Percentiles rank a stretch among this genome's conserved stretches.
Evolutionary conservation across 257 asterid genomes (phyloP).

Genomic region (Capsicum rhomboideum): DNA sequence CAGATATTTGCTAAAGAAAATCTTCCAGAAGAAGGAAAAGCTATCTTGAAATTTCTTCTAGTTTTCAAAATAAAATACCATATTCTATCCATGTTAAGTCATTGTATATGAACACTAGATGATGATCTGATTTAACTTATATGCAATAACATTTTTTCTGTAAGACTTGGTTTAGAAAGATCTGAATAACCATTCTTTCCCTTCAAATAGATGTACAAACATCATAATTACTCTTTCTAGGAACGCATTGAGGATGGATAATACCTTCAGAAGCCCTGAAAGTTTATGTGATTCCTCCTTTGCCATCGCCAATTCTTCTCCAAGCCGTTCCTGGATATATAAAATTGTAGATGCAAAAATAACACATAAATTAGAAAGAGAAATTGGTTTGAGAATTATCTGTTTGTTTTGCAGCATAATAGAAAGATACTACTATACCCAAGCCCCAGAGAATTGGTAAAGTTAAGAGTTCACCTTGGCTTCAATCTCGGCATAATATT

Average conservation of each 20-base stretch:
- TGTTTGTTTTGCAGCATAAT: background rate
- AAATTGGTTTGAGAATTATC: background rate
- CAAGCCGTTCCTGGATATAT: slow-evolving; percentile 72
- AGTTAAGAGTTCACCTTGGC: slow-evolving; percentile 56
- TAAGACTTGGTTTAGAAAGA: background rate
- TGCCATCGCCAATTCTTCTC: slow-evolving; percentile 55
- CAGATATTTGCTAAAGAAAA: background rate
- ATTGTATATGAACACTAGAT: background rate
- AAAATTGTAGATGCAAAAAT: background rate
- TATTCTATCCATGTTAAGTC: background rate
- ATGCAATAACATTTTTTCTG: background rate
- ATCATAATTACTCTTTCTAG: background rate
- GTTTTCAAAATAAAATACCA: background rate
- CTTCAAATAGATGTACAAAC: background rate
- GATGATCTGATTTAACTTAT: background rate
- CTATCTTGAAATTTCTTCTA: background rate
- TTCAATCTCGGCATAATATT: slow-evolving; percentile 97
- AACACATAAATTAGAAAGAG: background rate
- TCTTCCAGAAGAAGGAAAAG: background rate
- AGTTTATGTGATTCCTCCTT: slow-evolving; percentile 74
- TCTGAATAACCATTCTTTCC: background rate
- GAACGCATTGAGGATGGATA: background rate
- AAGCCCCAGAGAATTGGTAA: background rate
- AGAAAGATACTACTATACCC: background rate
- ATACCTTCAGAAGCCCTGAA: slow-evolving; percentile 67